Conservation (phyloP, 2,329 filamentous ascomycete genomes). For the Coniella lustricola region DNA sequence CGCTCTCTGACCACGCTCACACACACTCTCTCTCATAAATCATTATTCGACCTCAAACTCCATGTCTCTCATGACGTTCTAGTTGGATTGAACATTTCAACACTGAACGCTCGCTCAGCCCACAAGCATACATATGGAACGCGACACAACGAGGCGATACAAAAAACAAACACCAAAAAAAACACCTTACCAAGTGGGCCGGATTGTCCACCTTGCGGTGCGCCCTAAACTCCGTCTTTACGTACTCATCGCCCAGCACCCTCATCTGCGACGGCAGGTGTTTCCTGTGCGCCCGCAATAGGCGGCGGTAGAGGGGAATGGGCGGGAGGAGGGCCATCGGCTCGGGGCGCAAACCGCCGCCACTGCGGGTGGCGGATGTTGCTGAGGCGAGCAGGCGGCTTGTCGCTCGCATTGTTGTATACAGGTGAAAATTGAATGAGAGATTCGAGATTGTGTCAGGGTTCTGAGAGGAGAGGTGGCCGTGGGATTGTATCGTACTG, state of each 20-base stretch:
- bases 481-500: too few relatives aligned
- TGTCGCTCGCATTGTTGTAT: constrained; percentile 10
- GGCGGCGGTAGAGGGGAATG: constrained; percentile 79
- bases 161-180: neutral
- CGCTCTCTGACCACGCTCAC: too few relatives aligned
- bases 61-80: too few relatives aligned
- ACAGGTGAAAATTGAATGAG: too few relatives aligned
- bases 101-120: too few relatives aligned
- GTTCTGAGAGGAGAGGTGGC: too few relatives aligned
- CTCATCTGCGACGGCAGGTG: constrained; percentile 68
- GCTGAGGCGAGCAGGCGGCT: constrained; percentile 31
- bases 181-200: constrained; percentile 64
- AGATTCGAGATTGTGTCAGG: too few relatives aligned
- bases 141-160: too few relatives aligned
- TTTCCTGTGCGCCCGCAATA: constrained; percentile 80
- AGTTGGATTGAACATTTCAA: too few relatives aligned
- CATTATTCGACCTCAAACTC: too few relatives aligned
- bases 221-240: constrained; percentile 85
- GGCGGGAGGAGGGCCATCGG: constrained; percentile 72
- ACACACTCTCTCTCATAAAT: too few relatives aligned
- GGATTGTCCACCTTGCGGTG: constrained; percentile 84
- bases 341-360: constrained; percentile 30
- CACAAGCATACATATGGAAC: too few relatives aligned
- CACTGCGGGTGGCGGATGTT: constrained; percentile 23
- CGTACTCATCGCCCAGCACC: constrained; percentile 81